Evolutionary conservation across 2,329 filamentous ascomycete species (phyloP), one percentile per base, ranked within the genome.

Genomic region (Drechslerella coelobrocha): DNA sequence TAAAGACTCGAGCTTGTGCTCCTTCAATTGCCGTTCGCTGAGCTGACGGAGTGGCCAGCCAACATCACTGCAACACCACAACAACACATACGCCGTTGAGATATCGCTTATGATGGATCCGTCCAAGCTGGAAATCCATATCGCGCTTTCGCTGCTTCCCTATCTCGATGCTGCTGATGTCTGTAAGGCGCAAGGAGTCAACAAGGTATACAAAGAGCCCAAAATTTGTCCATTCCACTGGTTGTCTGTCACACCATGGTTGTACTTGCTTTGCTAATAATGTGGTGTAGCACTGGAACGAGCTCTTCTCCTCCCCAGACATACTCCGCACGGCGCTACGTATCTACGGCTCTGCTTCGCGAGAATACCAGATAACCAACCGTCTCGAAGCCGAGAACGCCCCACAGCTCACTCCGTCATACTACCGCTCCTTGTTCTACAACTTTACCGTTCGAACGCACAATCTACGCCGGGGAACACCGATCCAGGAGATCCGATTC

Each of bases 221-320:
- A 17, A 31, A 4, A 39, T 4, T 39, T 39, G 4, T n/a, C 12
- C 12, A 6, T 39, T 39, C 14, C 14, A 10, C 26, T 27, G 10
- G 19, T 19, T 47, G 41, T 47, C 10, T 8, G 10, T 12, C 17
- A 47, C 10, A 7, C 17, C 41, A 47, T 7, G 8, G 41, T 47
- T 19, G 10, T 29, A 5, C 6, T n/a, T 12, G 48, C 50, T 50
- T 26, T 7, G 29, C 57, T 69, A 47, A 59, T 12, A 24, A 7
- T 14, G 39, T 27, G 27, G 12, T 23, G 37, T 45, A 69, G 65
- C 65, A 69, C 26, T 69, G 65, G 65, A 57, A 69, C 29, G 45
- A 59, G 6, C 53, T 69, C 7, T 69, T 69, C 65, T 57, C 65
- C 51, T 69, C 65, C 48, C 57, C 65, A 52, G 65, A 69, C 45